Evolutionary conservation across 345 rosid genomes (phyloP).

Genomic region (Lepidium didymum): DNA sequence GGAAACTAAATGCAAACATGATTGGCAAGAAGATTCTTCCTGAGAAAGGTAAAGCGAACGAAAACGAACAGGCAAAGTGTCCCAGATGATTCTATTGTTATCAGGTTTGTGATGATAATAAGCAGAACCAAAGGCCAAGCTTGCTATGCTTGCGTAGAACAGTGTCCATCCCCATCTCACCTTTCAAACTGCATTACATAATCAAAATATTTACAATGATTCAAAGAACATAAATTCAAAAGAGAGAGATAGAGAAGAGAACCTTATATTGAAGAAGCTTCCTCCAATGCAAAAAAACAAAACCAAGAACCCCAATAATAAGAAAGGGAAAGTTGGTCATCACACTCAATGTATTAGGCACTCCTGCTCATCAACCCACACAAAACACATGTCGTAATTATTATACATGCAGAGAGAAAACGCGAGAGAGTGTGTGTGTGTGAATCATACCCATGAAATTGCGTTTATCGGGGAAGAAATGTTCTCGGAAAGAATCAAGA

Average conservation of each 20-base stretch:
- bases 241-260: neutral
- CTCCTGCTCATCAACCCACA: constrained; percentile 40
- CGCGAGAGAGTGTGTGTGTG: too few species aligned
- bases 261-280: constrained; percentile 64
- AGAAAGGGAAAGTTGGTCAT: constrained; percentile 80
- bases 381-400: constrained; percentile 12
- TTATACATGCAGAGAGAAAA: neutral
- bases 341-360: constrained; percentile 84
- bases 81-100: constrained; percentile 58
- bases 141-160: constrained; percentile 58
- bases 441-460: constrained; percentile 59
- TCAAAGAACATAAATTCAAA: neutral
- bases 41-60: neutral
- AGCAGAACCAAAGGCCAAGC: constrained; percentile 79
- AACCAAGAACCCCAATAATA: constrained; percentile 70
- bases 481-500: constrained; percentile 34
- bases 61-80: constrained; percentile 72
- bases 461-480: constrained; percentile 72
- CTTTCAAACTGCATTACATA: constrained; percentile 44
- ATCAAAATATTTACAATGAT: neutral
- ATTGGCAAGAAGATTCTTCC: neutral
- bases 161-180: constrained; percentile 81
- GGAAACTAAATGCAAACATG: neutral
- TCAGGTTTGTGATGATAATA: constrained; percentile 88
- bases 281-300: constrained; percentile 68